Conservation (phyloP, 1,284 basidiomycete species). For the Ustilago trichophora region DNA sequence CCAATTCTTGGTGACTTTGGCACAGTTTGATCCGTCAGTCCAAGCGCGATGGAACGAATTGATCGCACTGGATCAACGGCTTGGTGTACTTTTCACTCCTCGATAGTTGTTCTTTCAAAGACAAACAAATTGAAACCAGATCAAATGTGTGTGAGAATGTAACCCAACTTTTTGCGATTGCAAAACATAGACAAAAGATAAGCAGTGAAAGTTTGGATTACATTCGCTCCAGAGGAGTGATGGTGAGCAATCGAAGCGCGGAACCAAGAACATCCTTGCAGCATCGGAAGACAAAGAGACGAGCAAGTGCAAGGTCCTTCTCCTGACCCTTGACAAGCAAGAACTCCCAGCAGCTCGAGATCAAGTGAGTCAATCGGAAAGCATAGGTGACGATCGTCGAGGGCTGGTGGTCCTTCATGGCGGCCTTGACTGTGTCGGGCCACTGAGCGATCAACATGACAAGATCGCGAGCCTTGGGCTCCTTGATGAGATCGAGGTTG, state of each 20-base stretch:
- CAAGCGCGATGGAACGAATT: conserved; percentile 12
- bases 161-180: no score
- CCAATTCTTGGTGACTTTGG: conserved; percentile 2
- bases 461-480: conserved; percentile 83
- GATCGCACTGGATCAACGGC: conserved; percentile 13
- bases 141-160: no score
- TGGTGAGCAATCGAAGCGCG: conserved; percentile 86
- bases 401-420: conserved; percentile 86
- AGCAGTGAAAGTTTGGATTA: conserved; percentile 69
- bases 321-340: conserved; percentile 82
- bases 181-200: no score
- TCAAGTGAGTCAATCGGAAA: conserved; percentile 80
- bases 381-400: conserved; percentile 84
- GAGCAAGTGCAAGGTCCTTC: conserved; percentile 78
- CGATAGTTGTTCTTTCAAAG: background rate
- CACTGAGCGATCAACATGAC: conserved; percentile 85
- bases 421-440: conserved; percentile 87
- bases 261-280: conserved; percentile 87
- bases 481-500: conserved; percentile 75
- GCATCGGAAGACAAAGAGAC: conserved; percentile 87
- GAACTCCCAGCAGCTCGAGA: conserved; percentile 87
- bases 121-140: no score
- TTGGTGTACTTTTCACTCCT: background rate
- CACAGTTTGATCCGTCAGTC: background rate
- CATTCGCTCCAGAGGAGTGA: conserved; percentile 85